Percentiles rank a stretch among this genome's conserved stretches.
Evolutionary conservation across 2,329 filamentous ascomycete genomes (phyloP).

Genomic region (Xylaria sp.): DNA sequence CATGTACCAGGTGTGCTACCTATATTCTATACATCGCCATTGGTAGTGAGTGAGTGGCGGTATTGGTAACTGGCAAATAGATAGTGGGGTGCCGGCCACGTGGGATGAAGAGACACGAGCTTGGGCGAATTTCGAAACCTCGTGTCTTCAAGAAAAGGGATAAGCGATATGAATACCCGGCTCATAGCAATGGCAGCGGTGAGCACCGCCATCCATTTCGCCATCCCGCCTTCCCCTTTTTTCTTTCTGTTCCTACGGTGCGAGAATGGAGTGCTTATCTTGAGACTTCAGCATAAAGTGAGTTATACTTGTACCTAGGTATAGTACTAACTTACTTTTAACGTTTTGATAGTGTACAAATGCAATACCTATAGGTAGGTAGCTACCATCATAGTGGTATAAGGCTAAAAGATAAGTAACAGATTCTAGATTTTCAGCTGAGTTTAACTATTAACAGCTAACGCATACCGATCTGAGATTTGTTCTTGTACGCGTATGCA

Average conservation of each 20-base stretch:
- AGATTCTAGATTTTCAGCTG: slow-evolving; percentile 13
- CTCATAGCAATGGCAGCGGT: slow-evolving; percentile 23
- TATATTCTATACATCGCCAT: not conserved
- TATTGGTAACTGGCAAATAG: slow-evolving; percentile 40
- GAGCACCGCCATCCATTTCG: slow-evolving; percentile 20
- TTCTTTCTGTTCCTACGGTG: slow-evolving; percentile 10
- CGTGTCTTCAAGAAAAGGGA: slow-evolving; percentile 18
- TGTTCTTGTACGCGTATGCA: not conserved
- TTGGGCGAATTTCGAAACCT: slow-evolving; percentile 28
- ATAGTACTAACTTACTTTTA: too few relatives aligned
- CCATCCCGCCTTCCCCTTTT: slow-evolving; percentile 5
- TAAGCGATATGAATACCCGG: slow-evolving; percentile 9
- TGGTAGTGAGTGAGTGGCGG: not conserved
- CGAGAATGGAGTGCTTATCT: not conserved
- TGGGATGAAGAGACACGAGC: slow-evolving; percentile 38
- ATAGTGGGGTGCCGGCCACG: slow-evolving; percentile 42
- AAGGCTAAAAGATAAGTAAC: not conserved
- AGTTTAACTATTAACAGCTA: slow-evolving; percentile 4
- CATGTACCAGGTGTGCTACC: slow-evolving; percentile 5
- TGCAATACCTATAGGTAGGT: too few relatives aligned
- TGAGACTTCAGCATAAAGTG: not conserved
- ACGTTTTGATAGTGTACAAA: not conserved
- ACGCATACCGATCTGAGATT: not conserved
- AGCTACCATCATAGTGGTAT: not conserved
- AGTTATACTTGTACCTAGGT: too few relatives aligned